Evolutionary conservation across 805 yeast genomes (phyloP), one percentile per base, ranked within the genome.

Genomic region (Starmera caribaea): DNA sequence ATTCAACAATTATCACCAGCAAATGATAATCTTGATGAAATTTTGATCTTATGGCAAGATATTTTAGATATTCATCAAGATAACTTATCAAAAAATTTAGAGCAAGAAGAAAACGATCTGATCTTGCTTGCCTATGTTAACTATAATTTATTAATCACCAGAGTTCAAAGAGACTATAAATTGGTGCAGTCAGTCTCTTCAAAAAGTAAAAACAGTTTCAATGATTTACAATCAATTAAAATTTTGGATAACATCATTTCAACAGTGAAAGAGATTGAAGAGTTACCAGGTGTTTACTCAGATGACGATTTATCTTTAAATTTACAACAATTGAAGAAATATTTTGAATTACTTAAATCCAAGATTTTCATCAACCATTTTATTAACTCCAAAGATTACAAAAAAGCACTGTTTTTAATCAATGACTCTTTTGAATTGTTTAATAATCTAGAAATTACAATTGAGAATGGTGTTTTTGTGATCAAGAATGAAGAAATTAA

Each of bases 251-350:
- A 61, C 28, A 68, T 85, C 31, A 57, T 69, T 11, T 62, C 68
- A 36, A 76, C 82, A 14, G 55, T 81, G 30, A 61, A 60, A 3
- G 81, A 80, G 47, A 61, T 87, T 35, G 67, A 73, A 52, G 95
- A 87, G 44, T 69, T 92, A 38, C 96, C 97, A 0, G 97, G 97
- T 68, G 95, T 90, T 15, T 78, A 82, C 53, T 84, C 85, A 39
- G 95, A 87, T 55, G 92, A 83, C 39, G 79, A 71, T 16, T 67
- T 90, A 40, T 57, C 65, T 45, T 61, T 62, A 7, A 73, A 81
- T 8, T 64, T 92, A 34, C 68, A 65, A 11, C 48, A 68, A 13
- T 61, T 86, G 49, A 61, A 64, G 27, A 51, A 55, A 8, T 76
- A 65, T 44, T 83, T 71, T 57, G 49, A 53, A n/a, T 61, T 71